These are phyloP conservation scores for Trichophyton simii DNA, from an alignment of 2,329 filamentous ascomycete species.

Conservation along the genomic window DNA sequence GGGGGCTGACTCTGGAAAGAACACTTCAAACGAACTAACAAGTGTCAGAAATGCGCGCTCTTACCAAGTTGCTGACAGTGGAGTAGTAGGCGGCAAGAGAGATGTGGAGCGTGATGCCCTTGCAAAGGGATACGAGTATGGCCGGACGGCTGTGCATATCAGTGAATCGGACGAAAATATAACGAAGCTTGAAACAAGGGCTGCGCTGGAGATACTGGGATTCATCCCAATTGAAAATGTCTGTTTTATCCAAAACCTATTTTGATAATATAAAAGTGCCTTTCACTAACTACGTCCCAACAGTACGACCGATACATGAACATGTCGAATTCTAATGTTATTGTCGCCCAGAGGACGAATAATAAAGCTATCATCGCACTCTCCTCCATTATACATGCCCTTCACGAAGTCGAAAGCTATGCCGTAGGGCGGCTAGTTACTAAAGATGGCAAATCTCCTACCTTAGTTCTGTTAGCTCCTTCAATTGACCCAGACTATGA, in stretches of 20 bases:
- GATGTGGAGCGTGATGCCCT: slow-evolving; percentile 73
- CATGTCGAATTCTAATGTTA: slow-evolving; percentile 68
- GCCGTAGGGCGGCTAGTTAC: slow-evolving; percentile 73
- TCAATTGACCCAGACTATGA: slow-evolving; percentile 67
- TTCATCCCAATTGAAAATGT: slow-evolving; percentile 66
- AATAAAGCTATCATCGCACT: slow-evolving; percentile 73
- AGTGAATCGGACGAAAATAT: slow-evolving; percentile 75
- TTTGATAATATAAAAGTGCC: not conserved
- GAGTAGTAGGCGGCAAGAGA: slow-evolving; percentile 62
- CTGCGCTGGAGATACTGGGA: slow-evolving; percentile 69
- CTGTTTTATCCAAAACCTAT: slow-evolving; percentile 14
- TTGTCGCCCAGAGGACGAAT: slow-evolving; percentile 64
- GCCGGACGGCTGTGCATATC: slow-evolving; percentile 80
- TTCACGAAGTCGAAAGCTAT: slow-evolving; percentile 73
- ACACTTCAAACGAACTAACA: slow-evolving; percentile 41
- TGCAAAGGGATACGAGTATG: slow-evolving; percentile 90
- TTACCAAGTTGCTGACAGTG: slow-evolving; percentile 68
- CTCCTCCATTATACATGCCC: slow-evolving; percentile 77
- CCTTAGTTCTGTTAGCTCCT: slow-evolving; percentile 66
- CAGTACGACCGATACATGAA: slow-evolving; percentile 74
- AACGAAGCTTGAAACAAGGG: slow-evolving; percentile 68
- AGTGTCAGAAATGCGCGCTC: slow-evolving; percentile 63
- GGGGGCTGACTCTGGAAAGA: slow-evolving; percentile 22
- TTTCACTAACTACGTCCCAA: slow-evolving; percentile 1
- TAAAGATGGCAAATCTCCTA: slow-evolving; percentile 70